Conservation (phyloP, 2,329 filamentous ascomycete genomes). For the Macrophomina phaseolina region DNA sequence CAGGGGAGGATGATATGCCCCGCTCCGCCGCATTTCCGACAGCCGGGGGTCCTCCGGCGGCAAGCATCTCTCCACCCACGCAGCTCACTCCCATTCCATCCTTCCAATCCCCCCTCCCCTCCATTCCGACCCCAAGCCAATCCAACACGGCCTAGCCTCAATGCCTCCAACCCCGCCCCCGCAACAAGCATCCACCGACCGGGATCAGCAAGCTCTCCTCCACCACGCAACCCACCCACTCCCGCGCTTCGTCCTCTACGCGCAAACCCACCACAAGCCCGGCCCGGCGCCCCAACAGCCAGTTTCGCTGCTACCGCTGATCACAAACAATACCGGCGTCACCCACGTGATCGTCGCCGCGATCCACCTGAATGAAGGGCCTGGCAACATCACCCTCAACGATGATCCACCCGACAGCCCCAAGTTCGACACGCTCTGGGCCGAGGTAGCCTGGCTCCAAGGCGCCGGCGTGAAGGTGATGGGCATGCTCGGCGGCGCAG, state of each 20-base stretch:
- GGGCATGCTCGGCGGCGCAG: slow-evolving; percentile 87
- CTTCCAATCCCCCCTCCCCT: background rate
- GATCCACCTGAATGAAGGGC: slow-evolving; percentile 77
- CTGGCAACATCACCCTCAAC: slow-evolving; percentile 76
- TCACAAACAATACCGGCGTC: slow-evolving; percentile 63
- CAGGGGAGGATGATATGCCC: background rate
- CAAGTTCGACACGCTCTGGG: slow-evolving; percentile 76
- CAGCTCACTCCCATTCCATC: background rate
- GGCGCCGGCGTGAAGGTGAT: slow-evolving; percentile 77
- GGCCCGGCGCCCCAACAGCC: slow-evolving; percentile 51
- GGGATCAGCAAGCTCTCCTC: background rate
- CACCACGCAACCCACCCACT: slow-evolving; percentile 29
- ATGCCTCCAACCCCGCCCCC: slow-evolving; percentile 36
- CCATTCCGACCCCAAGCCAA: background rate
- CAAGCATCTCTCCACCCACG: background rate
- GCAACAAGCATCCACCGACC: slow-evolving; percentile 17
- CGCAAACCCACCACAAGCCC: slow-evolving; percentile 67
- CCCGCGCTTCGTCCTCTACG: slow-evolving; percentile 61
- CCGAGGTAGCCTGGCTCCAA: slow-evolving; percentile 75
- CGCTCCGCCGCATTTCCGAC: background rate
- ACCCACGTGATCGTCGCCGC: slow-evolving; percentile 89
- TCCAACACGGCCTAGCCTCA: background rate
- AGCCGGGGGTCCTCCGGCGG: background rate
- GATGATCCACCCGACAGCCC: slow-evolving; percentile 73
- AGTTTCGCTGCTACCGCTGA: slow-evolving; percentile 67